These are phyloP conservation scores for Colletotrichum karsti DNA, from an alignment of 2,329 filamentous ascomycete genomes.

Conservation along the genomic window DNA sequence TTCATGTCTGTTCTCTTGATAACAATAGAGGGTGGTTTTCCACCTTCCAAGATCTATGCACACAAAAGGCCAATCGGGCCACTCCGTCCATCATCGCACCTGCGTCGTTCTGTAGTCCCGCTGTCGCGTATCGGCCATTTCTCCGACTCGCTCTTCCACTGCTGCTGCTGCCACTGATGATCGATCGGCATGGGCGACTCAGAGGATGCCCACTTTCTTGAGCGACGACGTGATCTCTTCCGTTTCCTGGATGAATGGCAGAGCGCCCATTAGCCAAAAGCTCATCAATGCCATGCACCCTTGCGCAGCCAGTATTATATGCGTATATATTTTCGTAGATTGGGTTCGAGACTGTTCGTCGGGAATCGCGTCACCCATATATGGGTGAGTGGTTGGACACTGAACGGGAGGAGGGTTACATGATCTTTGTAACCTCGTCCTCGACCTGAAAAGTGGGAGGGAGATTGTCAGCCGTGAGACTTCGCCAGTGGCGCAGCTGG, in stretches of 20 bases:
- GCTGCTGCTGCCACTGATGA: background rate
- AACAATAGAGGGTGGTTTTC: conserved; percentile 50
- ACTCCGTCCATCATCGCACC: conserved; percentile 2
- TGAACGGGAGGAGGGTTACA: conserved; percentile 61
- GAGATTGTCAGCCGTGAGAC: conserved; percentile 57
- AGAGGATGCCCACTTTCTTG: conserved; percentile 50
- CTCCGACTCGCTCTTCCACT: background rate
- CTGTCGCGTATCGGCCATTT: conserved; percentile 2
- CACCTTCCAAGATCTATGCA: conserved; percentile 54
- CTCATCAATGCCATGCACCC: conserved; percentile 18
- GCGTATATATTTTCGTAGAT: conserved; percentile 6
- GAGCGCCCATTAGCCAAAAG: conserved; percentile 34
- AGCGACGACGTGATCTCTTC: conserved; percentile 47
- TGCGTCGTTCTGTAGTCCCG: background rate
- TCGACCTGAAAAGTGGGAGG: conserved; percentile 71
- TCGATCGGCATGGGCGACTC: conserved; percentile 30
- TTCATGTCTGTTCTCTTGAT: conserved; percentile 45
- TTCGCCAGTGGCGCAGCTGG: conserved; percentile 23
- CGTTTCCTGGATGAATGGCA: conserved; percentile 37
- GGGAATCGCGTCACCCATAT: conserved; percentile 17
- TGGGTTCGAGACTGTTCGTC: conserved; percentile 1
- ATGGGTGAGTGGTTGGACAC: conserved; percentile 18
- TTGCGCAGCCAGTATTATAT: background rate
- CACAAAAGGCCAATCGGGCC: conserved; percentile 38
- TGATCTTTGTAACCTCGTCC: conserved; percentile 90